These are phyloP conservation scores for Ceratocystiopsis sp. DNA, from an alignment of 2,329 filamentous ascomycete genomes.

Conservation along the genomic window DNA sequence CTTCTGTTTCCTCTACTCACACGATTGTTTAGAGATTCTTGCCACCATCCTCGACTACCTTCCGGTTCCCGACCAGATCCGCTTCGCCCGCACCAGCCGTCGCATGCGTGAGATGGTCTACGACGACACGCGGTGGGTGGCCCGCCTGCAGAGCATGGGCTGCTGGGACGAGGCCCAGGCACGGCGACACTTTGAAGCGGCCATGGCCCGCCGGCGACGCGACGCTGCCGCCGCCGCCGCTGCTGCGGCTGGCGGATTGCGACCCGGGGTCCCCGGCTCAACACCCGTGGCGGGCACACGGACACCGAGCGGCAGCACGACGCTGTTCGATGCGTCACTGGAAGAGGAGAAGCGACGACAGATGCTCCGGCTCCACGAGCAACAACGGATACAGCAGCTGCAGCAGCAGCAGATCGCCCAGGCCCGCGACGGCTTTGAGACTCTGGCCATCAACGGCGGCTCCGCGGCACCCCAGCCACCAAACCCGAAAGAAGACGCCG, in stretches of 20 bases:
- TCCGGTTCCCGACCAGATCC: conserved; percentile 67
- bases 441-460: conserved; percentile 36
- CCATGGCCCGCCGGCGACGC: conserved; percentile 39
- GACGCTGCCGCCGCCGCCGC: conserved; percentile 26
- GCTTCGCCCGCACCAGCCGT: conserved; percentile 67
- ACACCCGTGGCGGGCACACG: conserved; percentile 8
- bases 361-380: conserved; percentile 7
- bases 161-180: conserved; percentile 87
- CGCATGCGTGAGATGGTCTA: conserved; percentile 97
- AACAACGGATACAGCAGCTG: conserved; percentile 33
- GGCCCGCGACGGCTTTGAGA: conserved; percentile 57
- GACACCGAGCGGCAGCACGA: conserved; percentile 26
- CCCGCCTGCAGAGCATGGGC: conserved; percentile 68
- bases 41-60: conserved; percentile 79
- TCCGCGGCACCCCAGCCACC: conserved; percentile 17
- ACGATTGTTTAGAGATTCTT: conserved; percentile 51
- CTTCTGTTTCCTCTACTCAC: background rate
- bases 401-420: conserved; percentile 5
- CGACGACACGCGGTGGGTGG: conserved; percentile 90
- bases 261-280: background rate
- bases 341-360: conserved; percentile 38
- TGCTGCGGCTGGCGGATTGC: conserved; percentile 12
- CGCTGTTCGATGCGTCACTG: conserved; percentile 55
- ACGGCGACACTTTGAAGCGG: conserved; percentile 60
- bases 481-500: conserved; percentile 38